Percentiles rank a stretch among this genome's conserved stretches.
phyloP scores from a whole-genome alignment of 176 grass and related monocot genomes.

The Eleusine coracana region DNA sequence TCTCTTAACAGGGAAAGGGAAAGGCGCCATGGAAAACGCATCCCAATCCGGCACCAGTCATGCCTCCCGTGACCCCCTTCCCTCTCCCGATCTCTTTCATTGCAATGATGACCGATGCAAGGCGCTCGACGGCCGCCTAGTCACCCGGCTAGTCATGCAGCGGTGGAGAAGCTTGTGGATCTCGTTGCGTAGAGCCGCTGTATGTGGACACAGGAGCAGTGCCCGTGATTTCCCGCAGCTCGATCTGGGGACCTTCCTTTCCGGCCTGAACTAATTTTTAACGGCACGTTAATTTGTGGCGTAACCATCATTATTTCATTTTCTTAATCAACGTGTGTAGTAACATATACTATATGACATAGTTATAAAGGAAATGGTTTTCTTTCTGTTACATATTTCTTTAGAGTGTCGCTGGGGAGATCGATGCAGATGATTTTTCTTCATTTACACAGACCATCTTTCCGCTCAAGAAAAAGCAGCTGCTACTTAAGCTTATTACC shows the following conservation, averaged over 20 bases:
- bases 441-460: too few relatives aligned
- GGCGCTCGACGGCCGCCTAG: background rate
- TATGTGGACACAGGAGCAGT: background rate
- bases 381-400: too few relatives aligned
- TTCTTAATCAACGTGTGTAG: too few relatives aligned
- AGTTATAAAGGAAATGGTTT: too few relatives aligned
- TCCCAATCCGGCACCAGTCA: background rate
- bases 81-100: background rate
- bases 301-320: too few relatives aligned
- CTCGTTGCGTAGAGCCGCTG: background rate
- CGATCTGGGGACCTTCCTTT: background rate
- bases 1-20: background rate
- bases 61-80: constrained; percentile 10
- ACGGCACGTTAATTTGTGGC: too few relatives aligned
- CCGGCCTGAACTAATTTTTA: background rate
- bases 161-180: constrained; percentile 35
- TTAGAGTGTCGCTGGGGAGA: too few relatives aligned
- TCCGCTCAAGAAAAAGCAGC: too few relatives aligned
- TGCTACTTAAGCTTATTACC: too few relatives aligned
- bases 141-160: background rate
- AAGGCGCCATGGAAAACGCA: background rate
- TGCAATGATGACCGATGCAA: background rate
- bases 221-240: background rate
- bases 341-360: too few relatives aligned
- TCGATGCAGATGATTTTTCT: too few relatives aligned